A percentile compares a stretch with the other conserved stretches of the same genome.
These are phyloP conservation scores for Eucalyptus shirleyi DNA, from an alignment of 345 rosid genomes.

Conservation along the genomic window DNA sequence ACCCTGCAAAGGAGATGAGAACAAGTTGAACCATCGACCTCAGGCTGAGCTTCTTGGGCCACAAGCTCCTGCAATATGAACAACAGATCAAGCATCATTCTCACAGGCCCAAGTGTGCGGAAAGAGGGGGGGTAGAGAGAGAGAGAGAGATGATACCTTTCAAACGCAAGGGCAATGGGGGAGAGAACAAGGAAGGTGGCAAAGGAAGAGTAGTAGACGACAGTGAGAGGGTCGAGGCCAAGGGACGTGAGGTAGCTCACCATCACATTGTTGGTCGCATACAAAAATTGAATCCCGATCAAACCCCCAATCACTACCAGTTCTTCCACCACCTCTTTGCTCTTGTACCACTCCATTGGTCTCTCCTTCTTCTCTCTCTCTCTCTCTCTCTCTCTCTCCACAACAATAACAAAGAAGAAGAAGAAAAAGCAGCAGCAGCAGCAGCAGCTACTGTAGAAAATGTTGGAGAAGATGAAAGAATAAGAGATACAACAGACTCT, in stretches of 20 bases:
- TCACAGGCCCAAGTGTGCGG: not conserved
- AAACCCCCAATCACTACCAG: constrained; percentile 46
- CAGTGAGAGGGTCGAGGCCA: constrained; percentile 52
- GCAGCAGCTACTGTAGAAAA: not conserved
- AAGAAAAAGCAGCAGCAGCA: not conserved
- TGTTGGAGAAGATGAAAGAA: not conserved
- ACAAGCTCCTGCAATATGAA: constrained; percentile 41
- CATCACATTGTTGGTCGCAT: constrained; percentile 53
- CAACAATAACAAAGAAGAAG: not conserved
- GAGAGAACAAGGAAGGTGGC: constrained; percentile 62
- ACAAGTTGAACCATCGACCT: constrained; percentile 50
- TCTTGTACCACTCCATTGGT: not conserved
- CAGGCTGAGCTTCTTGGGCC: constrained; percentile 47
- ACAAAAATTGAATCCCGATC: constrained; percentile 49
- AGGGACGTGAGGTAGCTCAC: constrained; percentile 75
- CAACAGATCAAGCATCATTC: not conserved
- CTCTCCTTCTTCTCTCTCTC: not conserved
- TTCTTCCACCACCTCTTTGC: constrained; percentile 28
- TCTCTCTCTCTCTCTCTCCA: not conserved
- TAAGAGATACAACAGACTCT: not conserved
- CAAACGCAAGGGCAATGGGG: constrained; percentile 60
- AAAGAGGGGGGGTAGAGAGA: not conserved
- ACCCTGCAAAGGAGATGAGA: constrained; percentile 80
- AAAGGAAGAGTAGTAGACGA: constrained; percentile 51
- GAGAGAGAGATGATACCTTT: constrained; percentile 24